A percentile compares a stretch with the other conserved stretches of the same genome.
These are phyloP conservation scores for Saturnispora halmiae DNA, from an alignment of 805 yeast genomes.

Conservation along the genomic window DNA sequence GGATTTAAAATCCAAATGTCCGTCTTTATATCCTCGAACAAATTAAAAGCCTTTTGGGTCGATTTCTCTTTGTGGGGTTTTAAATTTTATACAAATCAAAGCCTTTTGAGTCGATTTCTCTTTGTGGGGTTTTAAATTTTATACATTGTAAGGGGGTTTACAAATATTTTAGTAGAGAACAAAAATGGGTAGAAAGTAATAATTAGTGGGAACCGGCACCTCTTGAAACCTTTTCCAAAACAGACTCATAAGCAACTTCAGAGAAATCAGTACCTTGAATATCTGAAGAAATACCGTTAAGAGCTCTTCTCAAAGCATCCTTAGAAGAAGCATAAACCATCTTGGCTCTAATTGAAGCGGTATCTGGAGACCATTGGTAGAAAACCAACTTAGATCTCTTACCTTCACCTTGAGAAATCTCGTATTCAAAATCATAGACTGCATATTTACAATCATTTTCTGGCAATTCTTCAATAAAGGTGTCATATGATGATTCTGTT, in stretches of 20 bases:
- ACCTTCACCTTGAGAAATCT: conserved; percentile 83
- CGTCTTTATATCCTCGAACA: no score
- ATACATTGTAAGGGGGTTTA: no score
- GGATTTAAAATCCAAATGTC: no score
- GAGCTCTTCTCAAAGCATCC: conserved; percentile 94
- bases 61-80: no score
- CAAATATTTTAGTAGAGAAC: no score
- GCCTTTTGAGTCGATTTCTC: no score
- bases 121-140: no score
- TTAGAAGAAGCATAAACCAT: conserved; percentile 98
- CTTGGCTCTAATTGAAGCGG: conserved; percentile 90
- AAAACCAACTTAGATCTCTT: conserved; percentile 67
- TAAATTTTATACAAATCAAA: no score
- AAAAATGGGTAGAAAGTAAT: no score
- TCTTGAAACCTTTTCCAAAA: conserved; percentile 80
- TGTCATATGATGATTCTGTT: conserved; percentile 64
- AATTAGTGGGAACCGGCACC: conserved; percentile 57
- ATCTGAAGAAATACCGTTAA: conserved; percentile 90
- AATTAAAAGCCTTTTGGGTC: no score
- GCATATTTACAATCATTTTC: conserved; percentile 97
- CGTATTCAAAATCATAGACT: conserved; percentile 93
- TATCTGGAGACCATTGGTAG: conserved; percentile 95
- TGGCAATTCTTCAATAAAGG: conserved; percentile 80
- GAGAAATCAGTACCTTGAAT: conserved; percentile 97
- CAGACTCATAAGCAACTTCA: conserved; percentile 92